Base-by-base conservation (phyloP, 1,284 basidiomycete genomes). In the Sporisorium iseilematis-ciliati region DNA sequence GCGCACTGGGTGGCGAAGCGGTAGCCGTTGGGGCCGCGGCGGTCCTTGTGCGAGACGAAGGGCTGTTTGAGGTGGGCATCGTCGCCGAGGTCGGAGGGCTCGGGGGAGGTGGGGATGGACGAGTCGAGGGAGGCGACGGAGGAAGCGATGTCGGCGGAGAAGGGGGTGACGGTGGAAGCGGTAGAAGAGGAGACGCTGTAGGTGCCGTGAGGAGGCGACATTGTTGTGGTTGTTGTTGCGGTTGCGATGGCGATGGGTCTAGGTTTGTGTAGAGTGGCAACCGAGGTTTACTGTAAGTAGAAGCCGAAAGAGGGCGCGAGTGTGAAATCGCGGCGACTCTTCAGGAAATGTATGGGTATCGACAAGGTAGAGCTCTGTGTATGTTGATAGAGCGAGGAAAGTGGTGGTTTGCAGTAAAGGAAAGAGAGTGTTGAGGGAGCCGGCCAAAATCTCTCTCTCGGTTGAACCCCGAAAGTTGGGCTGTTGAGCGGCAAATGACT, bases 1-100 rank as follows among this genome's bases (percentile, higher is more conserved):
- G 94, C 95, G 79, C 94, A 95, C 73, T 93, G 88, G 10, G 93
- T 94, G 14, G 92, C 91, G 86, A 95, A 85, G 59, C 77, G 75
- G 75, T 81, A 82, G 56, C 75, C 75, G 52, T 77, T 77, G 63
- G 75, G 70, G 21, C 75, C 75, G 12, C 75, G 69, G 20, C 75
- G 62, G 40, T 73, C 75, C 64, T 77, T 77, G 70, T 77, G 75
- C 35, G 65, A 71, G 55, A 77, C 45, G 40, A 73, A 77, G 54
- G 66, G 57, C 56, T 69, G 57, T 53, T 69, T 73, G 62, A 49
- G n/a, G 21, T 57, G 38, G 16, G 51, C 64, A 54, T 63, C 67
- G 40, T 76, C 74, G 50, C 70, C 75, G 33, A 70, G 23, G 46
- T 66, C 62, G 42, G 65, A 77, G 18, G 70, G 75, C 35, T 73